A percentile compares a stretch with the other conserved stretches of the same genome.
These are phyloP conservation scores for Trypanosoma vivax DNA, from an alignment of 208 protist species.

Conservation along the genomic window DNA sequence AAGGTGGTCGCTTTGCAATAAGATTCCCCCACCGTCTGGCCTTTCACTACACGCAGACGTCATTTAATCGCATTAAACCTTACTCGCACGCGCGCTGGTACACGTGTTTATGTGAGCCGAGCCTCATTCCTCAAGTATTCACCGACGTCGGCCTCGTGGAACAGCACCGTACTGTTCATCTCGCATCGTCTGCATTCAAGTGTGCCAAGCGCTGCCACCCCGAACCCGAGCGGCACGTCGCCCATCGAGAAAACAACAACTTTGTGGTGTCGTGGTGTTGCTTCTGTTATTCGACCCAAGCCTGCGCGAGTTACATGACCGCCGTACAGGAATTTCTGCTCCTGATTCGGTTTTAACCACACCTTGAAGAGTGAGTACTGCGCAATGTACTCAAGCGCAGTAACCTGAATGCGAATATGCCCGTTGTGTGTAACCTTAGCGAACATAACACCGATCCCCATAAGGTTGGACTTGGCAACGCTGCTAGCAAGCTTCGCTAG, in stretches of 20 bases:
- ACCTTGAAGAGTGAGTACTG: constrained; percentile 96
- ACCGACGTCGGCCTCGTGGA: constrained; percentile 97
- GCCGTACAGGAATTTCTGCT: constrained; percentile 98
- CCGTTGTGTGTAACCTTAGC: constrained; percentile 89
- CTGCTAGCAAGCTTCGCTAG: constrained; percentile 83
- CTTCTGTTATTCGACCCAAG: constrained; percentile 97
- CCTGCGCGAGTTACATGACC: constrained; percentile 97
- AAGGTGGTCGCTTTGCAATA: too few relatives aligned
- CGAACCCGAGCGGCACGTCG: constrained; percentile 97
- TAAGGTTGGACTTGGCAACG: constrained; percentile 83
- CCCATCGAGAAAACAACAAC: constrained; percentile 97
- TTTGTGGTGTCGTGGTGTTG: constrained; percentile 96
- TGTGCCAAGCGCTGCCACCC: constrained; percentile 94
- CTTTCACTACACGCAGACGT: too few relatives aligned
- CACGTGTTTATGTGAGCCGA: constrained; percentile 59
- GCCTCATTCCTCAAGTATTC: constrained; percentile 98
- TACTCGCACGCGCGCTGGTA: neutral
- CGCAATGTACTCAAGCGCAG: constrained; percentile 86
- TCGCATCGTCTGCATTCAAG: constrained; percentile 95
- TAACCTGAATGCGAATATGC: constrained; percentile 86
- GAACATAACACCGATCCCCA: constrained; percentile 86
- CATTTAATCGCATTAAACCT: too few relatives aligned
- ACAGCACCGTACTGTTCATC: constrained; percentile 94
- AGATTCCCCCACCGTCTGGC: too few relatives aligned
- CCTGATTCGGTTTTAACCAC: constrained; percentile 98